Conservation (phyloP, 2,329 filamentous ascomycete genomes). For the Diplodia mutila region DNA sequence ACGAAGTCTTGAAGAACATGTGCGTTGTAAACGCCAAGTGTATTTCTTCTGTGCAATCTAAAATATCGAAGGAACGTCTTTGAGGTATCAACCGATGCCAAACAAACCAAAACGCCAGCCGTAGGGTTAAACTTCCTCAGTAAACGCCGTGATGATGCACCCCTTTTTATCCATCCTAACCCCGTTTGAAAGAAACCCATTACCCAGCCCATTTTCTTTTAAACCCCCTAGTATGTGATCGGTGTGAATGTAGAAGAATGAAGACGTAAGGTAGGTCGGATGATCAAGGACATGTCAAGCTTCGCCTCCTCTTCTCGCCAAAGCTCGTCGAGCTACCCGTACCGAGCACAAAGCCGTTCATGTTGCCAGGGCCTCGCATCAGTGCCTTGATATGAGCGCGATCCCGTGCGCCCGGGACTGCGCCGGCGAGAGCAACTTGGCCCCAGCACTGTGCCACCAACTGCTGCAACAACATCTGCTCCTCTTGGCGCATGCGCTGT, state of each 20-base stretch:
- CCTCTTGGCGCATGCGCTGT: slow-evolving; percentile 48
- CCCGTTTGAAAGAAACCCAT: neutral
- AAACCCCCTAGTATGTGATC: neutral
- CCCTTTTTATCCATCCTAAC: neutral
- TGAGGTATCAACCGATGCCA: slow-evolving; percentile 10
- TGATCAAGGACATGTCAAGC: slow-evolving; percentile 25
- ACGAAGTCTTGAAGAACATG: neutral
- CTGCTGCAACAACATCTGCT: slow-evolving; percentile 47
- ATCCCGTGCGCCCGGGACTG: slow-evolving; percentile 7
- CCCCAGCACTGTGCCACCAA: slow-evolving; percentile 51
- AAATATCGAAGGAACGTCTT: neutral
- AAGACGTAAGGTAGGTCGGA: neutral
- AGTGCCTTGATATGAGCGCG: slow-evolving; percentile 15
- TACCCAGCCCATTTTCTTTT: slow-evolving; percentile 5
- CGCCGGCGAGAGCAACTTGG: slow-evolving; percentile 30
- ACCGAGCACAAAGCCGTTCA: neutral
- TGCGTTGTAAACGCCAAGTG: neutral
- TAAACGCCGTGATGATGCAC: slow-evolving; percentile 9
- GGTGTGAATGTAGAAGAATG: slow-evolving; percentile 9
- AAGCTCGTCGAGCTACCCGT: neutral
- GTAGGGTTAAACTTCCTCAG: neutral
- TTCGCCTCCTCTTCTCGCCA: slow-evolving; percentile 22
- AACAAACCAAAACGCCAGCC: neutral
- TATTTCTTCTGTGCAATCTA: slow-evolving; percentile 6
- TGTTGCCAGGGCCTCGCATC: neutral